Base-by-base conservation (phyloP, 805 yeast species). In the Ogataea methylovora region DNA sequence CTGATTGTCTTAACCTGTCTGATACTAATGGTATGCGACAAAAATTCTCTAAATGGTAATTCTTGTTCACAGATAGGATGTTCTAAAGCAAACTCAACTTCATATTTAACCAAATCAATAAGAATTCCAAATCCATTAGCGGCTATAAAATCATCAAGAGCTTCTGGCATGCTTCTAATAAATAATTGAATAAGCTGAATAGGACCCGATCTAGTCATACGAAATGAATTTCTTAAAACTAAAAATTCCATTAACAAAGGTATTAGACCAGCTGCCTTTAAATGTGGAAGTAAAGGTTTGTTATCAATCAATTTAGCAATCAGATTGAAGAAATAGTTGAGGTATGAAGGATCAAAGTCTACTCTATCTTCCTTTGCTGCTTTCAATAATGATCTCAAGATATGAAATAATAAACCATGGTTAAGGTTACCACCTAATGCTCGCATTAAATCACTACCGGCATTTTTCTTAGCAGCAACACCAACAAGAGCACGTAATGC, bases 401-500 rank as follows among this genome's bases (percentile, higher is more conserved):
- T 71, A 48, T 84, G 87, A 60, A 82, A 84, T 26, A 88, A 50
- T 10, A 77, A 59, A 1, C 97, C 97, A 56, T 88, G 95, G 40
- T 79, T 76, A 26, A 88, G 86, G 52, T 85, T 85, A 8, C 92
- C 96, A 15, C 92, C 85, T 42, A 87, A 55, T 10, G 84, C 77
- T 38, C 86, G 69, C 34, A 87, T 66, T 16, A 88, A 67, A 44
- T 87, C 96, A 32, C 79, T 67, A 13, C 88, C 79, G 73, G 87
- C 81, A 4, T 69, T 69, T 30, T 76, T 75, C 47, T 76, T 77
- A 15, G 71, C 62, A 1, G 94, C 71, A 5, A 85, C 73, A 41
- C 79, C 73, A 41, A 82, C 83, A 34, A 88, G 63, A 0, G 88
- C 72, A 39, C 76, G 73, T 32, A 79, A 54, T 2, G 90, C 84